A percentile compares a stretch with the other conserved stretches of the same genome.
phyloP scores from a whole-genome alignment of 441 rosid genomes.

The Adansonia gregorii region DNA sequence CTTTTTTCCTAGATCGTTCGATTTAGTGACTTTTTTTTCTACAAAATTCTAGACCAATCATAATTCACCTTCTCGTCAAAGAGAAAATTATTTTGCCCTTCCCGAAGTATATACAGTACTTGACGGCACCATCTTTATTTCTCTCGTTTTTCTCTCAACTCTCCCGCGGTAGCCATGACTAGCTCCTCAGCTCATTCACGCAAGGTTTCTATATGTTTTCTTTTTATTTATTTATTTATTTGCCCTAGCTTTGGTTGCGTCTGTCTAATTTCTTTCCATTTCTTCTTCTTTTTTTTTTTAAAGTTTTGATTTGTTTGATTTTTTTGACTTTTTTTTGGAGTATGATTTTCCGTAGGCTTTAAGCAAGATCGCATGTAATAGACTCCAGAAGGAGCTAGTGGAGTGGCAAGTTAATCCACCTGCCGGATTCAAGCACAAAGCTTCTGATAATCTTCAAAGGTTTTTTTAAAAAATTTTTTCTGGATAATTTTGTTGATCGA shows the following conservation, averaged over 20 bases:
- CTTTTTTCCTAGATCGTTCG: not conserved
- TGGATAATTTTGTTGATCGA: not conserved
- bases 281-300: not conserved
- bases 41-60: not conserved
- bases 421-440: constrained; percentile 63
- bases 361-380: constrained; percentile 71
- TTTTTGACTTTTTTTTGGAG: constrained; percentile 23
- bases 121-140: constrained; percentile 26
- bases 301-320: not conserved
- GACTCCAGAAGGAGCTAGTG: constrained; percentile 71
- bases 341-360: constrained; percentile 48
- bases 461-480: constrained; percentile 17
- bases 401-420: constrained; percentile 79
- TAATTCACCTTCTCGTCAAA: not conserved
- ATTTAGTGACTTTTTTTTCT: not conserved
- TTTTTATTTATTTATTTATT: too few species aligned
- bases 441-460: constrained; percentile 77
- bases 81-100: not conserved
- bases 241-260: constrained; percentile 17
- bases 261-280: not conserved
- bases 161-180: constrained; percentile 45
- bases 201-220: constrained; percentile 42
- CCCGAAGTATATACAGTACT: not conserved
- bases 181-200: constrained; percentile 60
- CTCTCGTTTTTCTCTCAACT: not conserved